These are phyloP conservation scores for Prillingera fragicola DNA, from an alignment of 1,284 basidiomycete species.

Conservation along the genomic window DNA sequence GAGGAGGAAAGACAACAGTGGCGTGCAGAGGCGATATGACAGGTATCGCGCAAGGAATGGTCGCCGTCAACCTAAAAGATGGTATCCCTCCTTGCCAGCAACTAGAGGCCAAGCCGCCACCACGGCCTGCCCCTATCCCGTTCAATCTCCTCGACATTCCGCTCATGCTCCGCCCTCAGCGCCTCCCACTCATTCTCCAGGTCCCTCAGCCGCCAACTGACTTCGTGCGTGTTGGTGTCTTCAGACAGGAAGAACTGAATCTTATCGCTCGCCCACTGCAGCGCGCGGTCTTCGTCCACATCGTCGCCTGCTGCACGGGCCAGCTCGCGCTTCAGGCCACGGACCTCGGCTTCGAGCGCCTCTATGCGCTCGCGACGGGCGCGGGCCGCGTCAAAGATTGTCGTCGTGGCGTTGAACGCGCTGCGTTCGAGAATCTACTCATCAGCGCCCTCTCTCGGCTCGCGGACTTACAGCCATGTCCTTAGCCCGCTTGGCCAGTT, in stretches of 20 bases:
- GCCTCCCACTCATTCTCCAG: conserved; percentile 35
- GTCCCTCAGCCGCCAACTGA: conserved; percentile 28
- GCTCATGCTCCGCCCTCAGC: conserved; percentile 16
- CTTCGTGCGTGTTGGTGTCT: conserved; percentile 33
- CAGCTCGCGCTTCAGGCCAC: conserved; percentile 14
- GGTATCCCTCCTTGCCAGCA: no score
- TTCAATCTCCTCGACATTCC: neutral
- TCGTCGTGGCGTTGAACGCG: conserved; percentile 25
- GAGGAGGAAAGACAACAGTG: no score
- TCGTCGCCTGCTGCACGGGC: conserved; percentile 15
- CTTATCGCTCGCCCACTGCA: conserved; percentile 25
- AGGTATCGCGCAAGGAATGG: no score
- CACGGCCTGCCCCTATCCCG: conserved; percentile 4
- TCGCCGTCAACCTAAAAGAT: no score
- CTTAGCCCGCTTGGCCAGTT: conserved; percentile 25
- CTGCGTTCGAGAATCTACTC: conserved; percentile 21
- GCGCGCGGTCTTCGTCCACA: conserved; percentile 25
- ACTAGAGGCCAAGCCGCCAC: conserved; percentile 1
- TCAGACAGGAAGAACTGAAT: conserved; percentile 37
- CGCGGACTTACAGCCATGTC: conserved; percentile 31
- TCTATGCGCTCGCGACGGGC: conserved; percentile 18
- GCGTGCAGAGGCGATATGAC: no score
- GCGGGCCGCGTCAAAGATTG: conserved; percentile 24
- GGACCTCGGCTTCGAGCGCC: conserved; percentile 18
- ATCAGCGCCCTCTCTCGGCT: neutral